Conservation (phyloP, 768 basidiomycete genomes). For the Podaxis carcinomalis region DNA sequence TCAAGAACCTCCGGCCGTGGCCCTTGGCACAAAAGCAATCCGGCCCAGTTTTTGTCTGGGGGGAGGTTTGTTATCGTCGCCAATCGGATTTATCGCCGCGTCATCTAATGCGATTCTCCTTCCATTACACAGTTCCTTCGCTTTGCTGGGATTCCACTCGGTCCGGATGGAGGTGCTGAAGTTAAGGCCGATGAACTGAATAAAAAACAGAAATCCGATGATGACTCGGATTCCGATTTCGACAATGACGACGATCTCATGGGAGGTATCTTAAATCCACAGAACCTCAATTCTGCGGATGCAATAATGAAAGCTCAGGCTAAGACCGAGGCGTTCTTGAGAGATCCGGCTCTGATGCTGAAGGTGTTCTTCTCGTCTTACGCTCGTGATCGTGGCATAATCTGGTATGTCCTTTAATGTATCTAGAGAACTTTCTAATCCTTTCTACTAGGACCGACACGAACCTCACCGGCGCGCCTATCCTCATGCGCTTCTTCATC, state of each 20-base stretch:
- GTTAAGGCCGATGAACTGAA: not conserved
- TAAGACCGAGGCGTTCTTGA: constrained; percentile 44
- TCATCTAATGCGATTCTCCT: not conserved
- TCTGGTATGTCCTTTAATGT: constrained; percentile 45
- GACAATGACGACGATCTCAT: constrained; percentile 6
- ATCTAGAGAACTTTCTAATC: not conserved
- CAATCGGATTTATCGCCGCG: not conserved
- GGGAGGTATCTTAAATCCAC: not conserved
- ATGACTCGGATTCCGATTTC: constrained; percentile 1
- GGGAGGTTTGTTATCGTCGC: constrained; percentile 42
- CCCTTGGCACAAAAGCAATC: constrained; percentile 28
- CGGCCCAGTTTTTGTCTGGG: constrained; percentile 51
- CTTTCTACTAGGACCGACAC: constrained; percentile 30
- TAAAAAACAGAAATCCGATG: constrained; percentile 5
- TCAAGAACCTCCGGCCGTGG: constrained; percentile 39
- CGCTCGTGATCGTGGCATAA: constrained; percentile 62
- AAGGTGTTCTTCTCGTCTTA: constrained; percentile 70
- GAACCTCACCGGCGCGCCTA: constrained; percentile 38
- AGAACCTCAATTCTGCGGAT: not conserved
- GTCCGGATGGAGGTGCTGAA: not conserved
- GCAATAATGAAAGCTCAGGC: constrained; percentile 2
- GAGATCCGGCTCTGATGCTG: constrained; percentile 53
- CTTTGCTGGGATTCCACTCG: constrained; percentile 8
- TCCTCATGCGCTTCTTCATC: constrained; percentile 40
- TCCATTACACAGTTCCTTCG: constrained; percentile 2